These are phyloP conservation scores for Plasmodium inui DNA, from an alignment of 169 alveolate genomes.

Conservation along the genomic window DNA sequence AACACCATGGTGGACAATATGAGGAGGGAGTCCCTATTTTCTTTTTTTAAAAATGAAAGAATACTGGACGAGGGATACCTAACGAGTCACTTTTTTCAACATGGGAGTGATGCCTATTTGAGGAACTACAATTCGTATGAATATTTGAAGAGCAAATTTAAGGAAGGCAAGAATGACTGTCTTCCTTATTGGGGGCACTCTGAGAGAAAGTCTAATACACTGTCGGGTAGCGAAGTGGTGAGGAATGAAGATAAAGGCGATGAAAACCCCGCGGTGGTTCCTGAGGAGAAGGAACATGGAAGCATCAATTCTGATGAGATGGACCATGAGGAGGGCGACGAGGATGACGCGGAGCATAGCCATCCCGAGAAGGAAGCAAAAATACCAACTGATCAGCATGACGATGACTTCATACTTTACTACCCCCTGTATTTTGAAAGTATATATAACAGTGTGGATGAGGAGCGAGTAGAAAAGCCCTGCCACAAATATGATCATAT, in stretches of 20 bases:
- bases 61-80: slow-evolving; percentile 39
- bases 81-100: slow-evolving; percentile 8
- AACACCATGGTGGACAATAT: slow-evolving; percentile 26
- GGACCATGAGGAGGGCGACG: background rate
- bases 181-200: background rate
- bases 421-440: slow-evolving; percentile 70
- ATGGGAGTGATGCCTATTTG: background rate
- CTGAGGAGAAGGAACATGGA: background rate
- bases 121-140: slow-evolving; percentile 28
- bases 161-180: background rate
- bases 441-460: slow-evolving; percentile 31
- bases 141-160: background rate
- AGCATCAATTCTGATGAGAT: background rate
- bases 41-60: slow-evolving; percentile 36
- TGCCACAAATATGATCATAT: slow-evolving; percentile 63
- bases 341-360: background rate
- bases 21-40: slow-evolving; percentile 50
- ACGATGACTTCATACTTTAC: slow-evolving; percentile 38
- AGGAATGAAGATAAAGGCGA: background rate
- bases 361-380: background rate
- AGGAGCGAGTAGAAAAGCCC: slow-evolving; percentile 8
- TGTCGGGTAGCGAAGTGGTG: background rate
- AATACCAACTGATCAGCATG: background rate
- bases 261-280: background rate
- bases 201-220: background rate